Conservation (phyloP, 2,329 filamentous ascomycete genomes). For the Pyrenophora seminiperda region DNA sequence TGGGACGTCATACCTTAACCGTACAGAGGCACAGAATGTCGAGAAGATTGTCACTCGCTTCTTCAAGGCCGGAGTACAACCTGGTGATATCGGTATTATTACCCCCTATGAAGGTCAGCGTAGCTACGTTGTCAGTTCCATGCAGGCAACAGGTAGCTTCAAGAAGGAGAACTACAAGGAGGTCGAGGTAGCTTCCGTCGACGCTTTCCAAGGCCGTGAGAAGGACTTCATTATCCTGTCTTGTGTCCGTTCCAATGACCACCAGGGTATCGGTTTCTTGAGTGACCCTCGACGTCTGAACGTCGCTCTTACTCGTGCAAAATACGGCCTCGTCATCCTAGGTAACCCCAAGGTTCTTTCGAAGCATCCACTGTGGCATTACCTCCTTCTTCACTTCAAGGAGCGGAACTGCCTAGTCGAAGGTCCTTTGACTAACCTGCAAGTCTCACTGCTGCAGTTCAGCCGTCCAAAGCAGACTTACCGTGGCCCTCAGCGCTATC, state of each 20-base stretch:
- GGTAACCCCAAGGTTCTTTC: conserved; percentile 97
- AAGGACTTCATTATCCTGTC: conserved; percentile 99
- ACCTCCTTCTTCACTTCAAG: conserved; percentile 93
- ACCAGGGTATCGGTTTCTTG: conserved; percentile 98
- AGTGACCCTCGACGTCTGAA: conserved; percentile 97
- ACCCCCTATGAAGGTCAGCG: conserved; percentile 98
- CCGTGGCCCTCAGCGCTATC: conserved; percentile 84
- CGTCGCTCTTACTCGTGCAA: conserved; percentile 93
- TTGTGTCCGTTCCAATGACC: conserved; percentile 97
- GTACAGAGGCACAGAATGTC: conserved; percentile 94
- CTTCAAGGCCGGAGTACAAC: conserved; percentile 98
- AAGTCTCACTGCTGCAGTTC: conserved; percentile 93
- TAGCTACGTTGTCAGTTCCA: conserved; percentile 98
- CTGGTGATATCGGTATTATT: conserved; percentile 92
- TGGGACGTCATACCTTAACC: conserved; percentile 96
- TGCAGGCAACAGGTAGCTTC: conserved; percentile 96
- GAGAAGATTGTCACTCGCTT: conserved; percentile 98
- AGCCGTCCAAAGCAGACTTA: conserved; percentile 91
- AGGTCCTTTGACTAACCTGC: conserved; percentile 92
- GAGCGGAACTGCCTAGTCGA: conserved; percentile 95
- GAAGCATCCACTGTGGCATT: conserved; percentile 98
- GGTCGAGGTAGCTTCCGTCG: conserved; percentile 96
- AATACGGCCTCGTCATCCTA: conserved; percentile 94
- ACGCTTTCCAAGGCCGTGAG: conserved; percentile 97
- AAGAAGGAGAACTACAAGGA: conserved; percentile 99